A percentile compares a stretch with the other conserved stretches of the same genome.
Conservation (phyloP, 1,284 basidiomycete species). For the Agroathelia rolfsii region DNA sequence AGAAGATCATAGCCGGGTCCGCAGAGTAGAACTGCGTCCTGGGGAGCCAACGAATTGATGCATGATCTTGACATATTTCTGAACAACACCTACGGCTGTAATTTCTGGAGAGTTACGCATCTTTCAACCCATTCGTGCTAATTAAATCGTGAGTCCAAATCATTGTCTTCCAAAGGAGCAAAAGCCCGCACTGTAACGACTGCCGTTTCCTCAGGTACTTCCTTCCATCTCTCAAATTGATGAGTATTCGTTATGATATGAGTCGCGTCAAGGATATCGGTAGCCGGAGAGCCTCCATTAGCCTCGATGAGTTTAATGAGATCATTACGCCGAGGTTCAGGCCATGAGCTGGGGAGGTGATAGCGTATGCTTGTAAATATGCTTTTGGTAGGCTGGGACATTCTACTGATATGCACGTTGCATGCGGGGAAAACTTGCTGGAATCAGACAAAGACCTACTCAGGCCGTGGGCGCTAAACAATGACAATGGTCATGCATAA, state of each 20-base stretch:
- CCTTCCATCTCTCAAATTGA: conserved; percentile 43
- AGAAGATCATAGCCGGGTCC: conserved; percentile 72
- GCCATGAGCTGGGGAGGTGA: too few relatives aligned
- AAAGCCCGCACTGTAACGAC: conserved; percentile 34
- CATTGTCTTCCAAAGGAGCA: not conserved
- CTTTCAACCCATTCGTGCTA: conserved; percentile 64
- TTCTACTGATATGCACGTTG: too few relatives aligned
- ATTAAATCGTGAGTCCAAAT: not conserved
- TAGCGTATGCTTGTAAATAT: too few relatives aligned
- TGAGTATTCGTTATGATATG: conserved; percentile 38
- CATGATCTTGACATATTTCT: conserved; percentile 2
- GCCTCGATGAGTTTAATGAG: too few relatives aligned
- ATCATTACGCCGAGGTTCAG: too few relatives aligned
- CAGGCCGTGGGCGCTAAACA: too few relatives aligned
- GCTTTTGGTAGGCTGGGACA: too few relatives aligned
- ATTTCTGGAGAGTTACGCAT: conserved; percentile 43
- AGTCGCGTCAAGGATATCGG: too few relatives aligned
- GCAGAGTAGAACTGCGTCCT: conserved; percentile 60
- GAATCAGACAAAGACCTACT: too few relatives aligned
- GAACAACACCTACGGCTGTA: conserved; percentile 39
- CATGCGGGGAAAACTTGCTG: too few relatives aligned
- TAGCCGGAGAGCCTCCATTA: too few relatives aligned
- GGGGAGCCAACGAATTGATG: conserved; percentile 3
- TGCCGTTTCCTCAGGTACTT: conserved; percentile 20
- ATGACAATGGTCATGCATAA: too few relatives aligned